Percentiles rank a stretch among this genome's conserved stretches.
These are phyloP conservation scores for Sporothrix pallida DNA, from an alignment of 2,329 filamentous ascomycete species.

Conservation along the genomic window DNA sequence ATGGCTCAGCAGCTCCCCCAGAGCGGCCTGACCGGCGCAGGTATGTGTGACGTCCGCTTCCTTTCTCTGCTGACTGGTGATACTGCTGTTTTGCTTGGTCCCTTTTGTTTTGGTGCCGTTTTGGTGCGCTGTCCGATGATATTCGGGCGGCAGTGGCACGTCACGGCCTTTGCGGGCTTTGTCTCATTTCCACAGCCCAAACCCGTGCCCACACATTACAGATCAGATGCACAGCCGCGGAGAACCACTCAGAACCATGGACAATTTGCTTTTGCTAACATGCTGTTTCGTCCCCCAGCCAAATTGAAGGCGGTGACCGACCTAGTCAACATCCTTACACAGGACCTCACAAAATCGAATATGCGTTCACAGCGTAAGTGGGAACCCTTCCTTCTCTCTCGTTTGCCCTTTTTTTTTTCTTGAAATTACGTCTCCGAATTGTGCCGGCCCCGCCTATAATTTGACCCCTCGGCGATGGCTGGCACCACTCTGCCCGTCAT, in stretches of 20 bases:
- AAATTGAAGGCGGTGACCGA: slow-evolving; percentile 72
- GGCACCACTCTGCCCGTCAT: slow-evolving; percentile 20
- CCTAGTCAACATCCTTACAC: slow-evolving; percentile 65
- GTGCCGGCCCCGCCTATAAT: slow-evolving; percentile 30
- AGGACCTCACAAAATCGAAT: slow-evolving; percentile 65
- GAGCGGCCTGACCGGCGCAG: slow-evolving; percentile 50
- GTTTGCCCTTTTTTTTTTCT: not conserved
- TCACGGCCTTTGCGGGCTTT: slow-evolving; percentile 25
- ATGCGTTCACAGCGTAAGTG: slow-evolving; percentile 66
- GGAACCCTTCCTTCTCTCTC: not conserved
- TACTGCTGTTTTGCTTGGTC: not conserved
- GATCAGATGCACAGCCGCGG: not conserved
- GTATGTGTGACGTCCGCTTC: slow-evolving; percentile 45
- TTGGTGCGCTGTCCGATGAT: not conserved
- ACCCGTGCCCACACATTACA: not conserved
- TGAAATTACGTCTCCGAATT: slow-evolving; percentile 23
- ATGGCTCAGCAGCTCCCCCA: slow-evolving; percentile 38
- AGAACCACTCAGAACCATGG: not conserved
- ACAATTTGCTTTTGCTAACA: slow-evolving; percentile 1
- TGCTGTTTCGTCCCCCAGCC: slow-evolving; percentile 49
- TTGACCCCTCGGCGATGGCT: slow-evolving; percentile 25
- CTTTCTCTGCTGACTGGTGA: not conserved
- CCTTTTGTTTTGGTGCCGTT: not conserved
- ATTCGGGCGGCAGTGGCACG: slow-evolving; percentile 8
- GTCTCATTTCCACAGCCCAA: slow-evolving; percentile 17